A percentile compares a stretch with the other conserved stretches of the same genome.
Evolutionary conservation across 352 stramenopile genomes (phyloP).

Genomic region (Globisporangium alternatum): DNA sequence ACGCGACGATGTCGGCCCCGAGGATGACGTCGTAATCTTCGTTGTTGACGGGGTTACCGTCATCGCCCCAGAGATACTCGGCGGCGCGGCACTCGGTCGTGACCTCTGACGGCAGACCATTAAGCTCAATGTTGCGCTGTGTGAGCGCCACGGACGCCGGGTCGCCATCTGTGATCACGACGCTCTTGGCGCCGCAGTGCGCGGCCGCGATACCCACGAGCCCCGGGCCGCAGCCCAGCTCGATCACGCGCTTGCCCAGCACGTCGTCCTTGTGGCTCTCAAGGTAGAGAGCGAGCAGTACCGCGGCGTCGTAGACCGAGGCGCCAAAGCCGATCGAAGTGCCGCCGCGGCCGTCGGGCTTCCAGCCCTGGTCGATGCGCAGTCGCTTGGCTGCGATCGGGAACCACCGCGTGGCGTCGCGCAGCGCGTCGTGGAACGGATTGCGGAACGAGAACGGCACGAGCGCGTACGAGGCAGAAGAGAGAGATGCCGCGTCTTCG

Average conservation of each 20-base stretch:
- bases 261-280: conserved; percentile 51
- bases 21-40: conserved; percentile 66
- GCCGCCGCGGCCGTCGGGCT: conserved; percentile 67
- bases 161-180: conserved; percentile 77
- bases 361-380: conserved; percentile 75
- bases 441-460: conserved; percentile 75
- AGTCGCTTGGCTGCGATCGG: conserved; percentile 56
- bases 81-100: conserved; percentile 28
- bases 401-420: conserved; percentile 61
- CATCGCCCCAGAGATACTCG: conserved; percentile 65
- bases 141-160: conserved; percentile 61
- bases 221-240: conserved; percentile 71
- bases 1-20: conserved; percentile 80
- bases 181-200: conserved; percentile 36
- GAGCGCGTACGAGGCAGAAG: conserved; percentile 25
- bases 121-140: conserved; percentile 50
- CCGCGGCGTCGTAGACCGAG: conserved; percentile 77
- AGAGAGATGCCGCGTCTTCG: background rate
- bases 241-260: conserved; percentile 52
- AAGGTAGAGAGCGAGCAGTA: conserved; percentile 79
- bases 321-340: conserved; percentile 74
- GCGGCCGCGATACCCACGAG: conserved; percentile 70
- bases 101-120: conserved; percentile 24
- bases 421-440: conserved; percentile 72
- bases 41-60: conserved; percentile 23